Evolutionary conservation across 768 basidiomycete species (phyloP).

Genomic region (Lactarius evosmus): DNA sequence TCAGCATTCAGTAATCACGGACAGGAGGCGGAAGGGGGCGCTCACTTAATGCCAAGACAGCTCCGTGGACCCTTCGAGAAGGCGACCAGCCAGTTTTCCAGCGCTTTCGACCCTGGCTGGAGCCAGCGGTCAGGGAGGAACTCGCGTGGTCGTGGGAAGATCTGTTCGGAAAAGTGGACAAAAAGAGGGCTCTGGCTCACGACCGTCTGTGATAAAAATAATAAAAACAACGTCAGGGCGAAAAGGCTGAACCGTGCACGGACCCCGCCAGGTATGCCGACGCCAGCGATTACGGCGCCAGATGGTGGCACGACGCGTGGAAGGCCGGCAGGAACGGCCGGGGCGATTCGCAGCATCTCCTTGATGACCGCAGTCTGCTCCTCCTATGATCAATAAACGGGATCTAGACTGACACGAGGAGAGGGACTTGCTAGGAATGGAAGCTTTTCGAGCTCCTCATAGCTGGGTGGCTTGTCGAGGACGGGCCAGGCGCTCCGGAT

Average conservation of each 20-base stretch:
- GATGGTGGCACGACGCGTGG: conserved; percentile 18
- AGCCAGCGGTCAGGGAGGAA: conserved; percentile 30
- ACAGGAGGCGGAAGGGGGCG: not conserved
- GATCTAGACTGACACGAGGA: not conserved
- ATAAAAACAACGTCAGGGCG: not conserved
- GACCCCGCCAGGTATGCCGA: conserved; percentile 19
- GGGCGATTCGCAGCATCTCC: conserved; percentile 13
- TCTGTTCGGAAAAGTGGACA: conserved; percentile 14
- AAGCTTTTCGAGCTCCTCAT: conserved; percentile 19
- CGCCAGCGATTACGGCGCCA: conserved; percentile 16
- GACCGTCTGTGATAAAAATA: conserved; percentile 5
- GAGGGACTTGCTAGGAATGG: conserved; percentile 17
- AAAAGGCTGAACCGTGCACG: not conserved
- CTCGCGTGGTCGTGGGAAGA: conserved; percentile 23
- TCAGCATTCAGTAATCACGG: not conserved
- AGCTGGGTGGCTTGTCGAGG: conserved; percentile 12
- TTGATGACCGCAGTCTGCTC: conserved; percentile 22
- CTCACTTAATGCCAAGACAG: conserved; percentile 29
- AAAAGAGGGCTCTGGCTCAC: conserved; percentile 24
- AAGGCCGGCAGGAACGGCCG: conserved; percentile 7
- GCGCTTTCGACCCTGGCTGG: conserved; percentile 1
- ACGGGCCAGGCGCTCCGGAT: conserved; percentile 12
- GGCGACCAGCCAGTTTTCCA: conserved; percentile 24
- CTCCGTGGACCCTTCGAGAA: conserved; percentile 29
- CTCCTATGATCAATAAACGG: not conserved